phyloP scores from a whole-genome alignment of 78 protist genomes.

The Blattamonas nauphoetae region DNA sequence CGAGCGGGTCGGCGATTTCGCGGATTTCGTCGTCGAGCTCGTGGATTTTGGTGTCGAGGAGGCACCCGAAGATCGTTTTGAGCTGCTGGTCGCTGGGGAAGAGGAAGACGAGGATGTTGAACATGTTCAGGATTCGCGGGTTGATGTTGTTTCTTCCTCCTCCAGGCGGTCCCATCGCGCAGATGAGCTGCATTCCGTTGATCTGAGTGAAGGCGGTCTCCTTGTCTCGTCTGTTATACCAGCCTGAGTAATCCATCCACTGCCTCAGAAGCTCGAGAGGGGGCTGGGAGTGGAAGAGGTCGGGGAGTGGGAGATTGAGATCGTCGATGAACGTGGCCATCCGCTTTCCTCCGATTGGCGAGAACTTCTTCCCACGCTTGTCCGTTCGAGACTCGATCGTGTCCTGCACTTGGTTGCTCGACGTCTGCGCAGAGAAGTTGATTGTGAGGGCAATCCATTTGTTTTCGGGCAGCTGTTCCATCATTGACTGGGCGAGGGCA shows the following conservation, averaged over 20 bases:
- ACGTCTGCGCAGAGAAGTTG: conserved; percentile 64
- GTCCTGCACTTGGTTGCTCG: conserved; percentile 30
- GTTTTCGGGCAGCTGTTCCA: neutral
- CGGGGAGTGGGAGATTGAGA: conserved; percentile 70
- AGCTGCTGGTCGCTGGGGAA: conserved; percentile 42
- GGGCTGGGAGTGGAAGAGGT: conserved; percentile 63
- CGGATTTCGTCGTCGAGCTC: conserved; percentile 45
- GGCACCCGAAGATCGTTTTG: conserved; percentile 41
- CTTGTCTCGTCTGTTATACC: conserved; percentile 56
- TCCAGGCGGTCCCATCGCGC: conserved; percentile 65
- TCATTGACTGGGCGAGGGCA: conserved; percentile 2
- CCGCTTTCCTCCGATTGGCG: conserved; percentile 43
- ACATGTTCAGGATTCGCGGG: conserved; percentile 33
- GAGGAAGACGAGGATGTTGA: conserved; percentile 48
- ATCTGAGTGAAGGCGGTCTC: conserved; percentile 27
- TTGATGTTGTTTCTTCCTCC: conserved; percentile 52
- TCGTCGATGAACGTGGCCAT: conserved; percentile 61
- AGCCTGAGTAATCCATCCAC: conserved; percentile 61
- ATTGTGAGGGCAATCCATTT: conserved; percentile 5
- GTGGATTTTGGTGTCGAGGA: conserved; percentile 18
- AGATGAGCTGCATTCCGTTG: conserved; percentile 51
- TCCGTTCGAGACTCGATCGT: conserved; percentile 58
- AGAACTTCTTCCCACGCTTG: conserved; percentile 40
- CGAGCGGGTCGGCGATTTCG: conserved; percentile 22
- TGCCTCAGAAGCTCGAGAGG: conserved; percentile 68